phyloP scores from a whole-genome alignment of 371 early-diverging fungal genomes.

The Batkoa obscura region DNA sequence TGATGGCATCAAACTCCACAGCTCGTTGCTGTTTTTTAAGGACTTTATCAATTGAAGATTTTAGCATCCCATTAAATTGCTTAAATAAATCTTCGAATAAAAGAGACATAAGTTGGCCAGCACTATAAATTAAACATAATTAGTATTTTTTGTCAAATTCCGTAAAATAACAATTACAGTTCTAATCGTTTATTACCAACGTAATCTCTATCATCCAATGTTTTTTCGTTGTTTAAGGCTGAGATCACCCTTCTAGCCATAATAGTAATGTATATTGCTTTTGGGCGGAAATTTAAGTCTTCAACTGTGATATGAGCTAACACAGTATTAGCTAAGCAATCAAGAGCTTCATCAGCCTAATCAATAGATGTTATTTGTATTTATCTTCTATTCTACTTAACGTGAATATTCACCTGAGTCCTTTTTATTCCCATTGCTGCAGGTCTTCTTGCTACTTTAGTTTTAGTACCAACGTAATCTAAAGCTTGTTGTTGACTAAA shows the following conservation, averaged over 20 bases:
- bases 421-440: constrained; percentile 29
- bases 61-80: constrained; percentile 79
- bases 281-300: constrained; percentile 75
- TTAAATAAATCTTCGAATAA: constrained; percentile 99
- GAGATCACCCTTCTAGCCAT: constrained; percentile 96
- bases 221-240: constrained; percentile 58
- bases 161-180: constrained; percentile 32
- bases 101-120: constrained; percentile 93
- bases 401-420: constrained; percentile 2
- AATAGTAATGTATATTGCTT: constrained; percentile 87
- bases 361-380: background rate
- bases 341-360: constrained; percentile 78
- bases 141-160: constrained; percentile 3
- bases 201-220: constrained; percentile 98
- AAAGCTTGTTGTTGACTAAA: constrained; percentile 85
- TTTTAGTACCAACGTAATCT: constrained; percentile 70
- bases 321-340: constrained; percentile 79
- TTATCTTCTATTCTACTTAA: background rate
- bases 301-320: constrained; percentile 92
- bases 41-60: constrained; percentile 81
- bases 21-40: constrained; percentile 87
- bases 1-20: constrained; percentile 86
- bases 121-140: constrained; percentile 25
- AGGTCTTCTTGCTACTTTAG: constrained; percentile 42
- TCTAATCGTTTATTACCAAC: constrained; percentile 99